Percentiles rank a stretch among this genome's conserved stretches.
phyloP scores from a whole-genome alignment of 1,139 yeast genomes.

The Candida tropicalis region DNA sequence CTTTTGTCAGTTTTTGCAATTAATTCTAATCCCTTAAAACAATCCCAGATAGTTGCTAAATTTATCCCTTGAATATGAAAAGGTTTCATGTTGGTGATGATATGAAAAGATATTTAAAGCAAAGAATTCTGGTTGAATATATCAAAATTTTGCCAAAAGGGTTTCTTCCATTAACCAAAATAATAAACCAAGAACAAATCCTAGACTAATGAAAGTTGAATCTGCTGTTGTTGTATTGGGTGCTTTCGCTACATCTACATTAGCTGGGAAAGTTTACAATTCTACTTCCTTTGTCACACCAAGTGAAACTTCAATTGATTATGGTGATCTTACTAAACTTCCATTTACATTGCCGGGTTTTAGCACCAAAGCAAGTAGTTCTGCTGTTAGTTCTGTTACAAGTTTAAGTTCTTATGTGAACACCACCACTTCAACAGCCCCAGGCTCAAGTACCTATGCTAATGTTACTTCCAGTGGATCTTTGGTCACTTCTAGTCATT shows the following conservation, averaged over 20 bases:
- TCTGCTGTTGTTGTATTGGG: constrained; percentile 1
- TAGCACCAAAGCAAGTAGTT: neutral
- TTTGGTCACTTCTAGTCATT: neutral
- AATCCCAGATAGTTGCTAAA: neutral
- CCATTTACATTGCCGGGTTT: neutral
- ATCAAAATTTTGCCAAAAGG: too few species aligned
- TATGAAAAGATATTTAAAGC: too few species aligned
- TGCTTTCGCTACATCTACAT: neutral
- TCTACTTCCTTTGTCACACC: neutral
- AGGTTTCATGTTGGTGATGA: neutral
- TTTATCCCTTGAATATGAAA: neutral
- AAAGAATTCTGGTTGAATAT: too few species aligned
- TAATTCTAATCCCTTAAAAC: neutral
- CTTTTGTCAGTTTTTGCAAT: neutral
- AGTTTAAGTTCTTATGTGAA: neutral
- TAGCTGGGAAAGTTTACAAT: neutral
- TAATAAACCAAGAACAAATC: neutral
- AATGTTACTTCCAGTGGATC: neutral
- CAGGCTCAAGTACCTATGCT: neutral
- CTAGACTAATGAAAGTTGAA: constrained; percentile 1
- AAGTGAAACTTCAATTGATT: neutral
- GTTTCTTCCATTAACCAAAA: neutral
- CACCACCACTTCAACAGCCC: neutral
- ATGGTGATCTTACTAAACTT: constrained; percentile 4
- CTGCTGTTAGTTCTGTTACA: neutral